Base-by-base conservation (phyloP, 805 yeast genomes). In the Blastobotrys americana region DNA sequence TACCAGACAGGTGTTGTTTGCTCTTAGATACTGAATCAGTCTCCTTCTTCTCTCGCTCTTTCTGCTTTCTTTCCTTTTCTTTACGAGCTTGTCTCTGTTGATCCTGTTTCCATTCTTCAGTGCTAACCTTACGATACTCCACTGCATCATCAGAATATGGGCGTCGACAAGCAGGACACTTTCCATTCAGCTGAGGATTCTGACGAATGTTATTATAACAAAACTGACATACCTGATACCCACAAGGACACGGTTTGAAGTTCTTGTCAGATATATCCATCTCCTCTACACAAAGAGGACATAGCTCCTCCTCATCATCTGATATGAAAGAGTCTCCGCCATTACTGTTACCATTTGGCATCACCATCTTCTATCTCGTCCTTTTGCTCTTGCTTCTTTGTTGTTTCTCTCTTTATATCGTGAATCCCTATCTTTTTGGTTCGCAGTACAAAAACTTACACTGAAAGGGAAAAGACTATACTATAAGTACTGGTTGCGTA, bases 231-330 rank as follows among this genome's bases (percentile, higher is more conserved):
- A 93, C 85, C 64, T 94, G 97, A 60, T 93, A 93, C 16, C 99
- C 99, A 69, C 99, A 93, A 1, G 97, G 97, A 71, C 99, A 93
- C n/a, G 99, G 99, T 64, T 84, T 87, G 73, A 93, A 93, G 68
- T 88, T 86, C 60, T 84, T 87, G 66, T 93, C 98, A 15, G 95
- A 84, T 39, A 90, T 80, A 65, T 93, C 99, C 88, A 93, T 82
- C 63, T 93, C 97, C 67, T 93, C 99, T 59, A 89, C 90, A 70
- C 99, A 93, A 51, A 93, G 76, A 45, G 98, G 98, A 68, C 82
- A 82, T 53, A 73, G 71, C 52, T 84, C 94, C 54, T 81, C 90
- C 55, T 84, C 93, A 47, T 82, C 88, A 55, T 84, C 95, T 35
- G 86, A 78, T 49, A 80, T 72, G 53, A 80, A 78, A 25, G 79